phyloP scores from a whole-genome alignment of 2,329 filamentous ascomycete genomes.

The Fusarium citri region DNA sequence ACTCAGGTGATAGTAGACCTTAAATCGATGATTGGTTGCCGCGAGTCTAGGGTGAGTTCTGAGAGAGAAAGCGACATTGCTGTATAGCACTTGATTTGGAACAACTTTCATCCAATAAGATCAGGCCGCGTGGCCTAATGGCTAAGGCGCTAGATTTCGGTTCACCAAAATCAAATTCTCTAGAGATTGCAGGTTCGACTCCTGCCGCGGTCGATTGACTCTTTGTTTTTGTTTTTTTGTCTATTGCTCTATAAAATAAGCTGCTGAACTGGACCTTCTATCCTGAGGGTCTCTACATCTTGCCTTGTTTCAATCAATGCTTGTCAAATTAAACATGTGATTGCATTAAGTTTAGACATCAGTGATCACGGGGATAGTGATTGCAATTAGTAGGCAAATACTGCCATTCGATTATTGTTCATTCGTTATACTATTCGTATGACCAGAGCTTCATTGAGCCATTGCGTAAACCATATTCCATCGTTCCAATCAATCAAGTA shows the following conservation, averaged over 20 bases:
- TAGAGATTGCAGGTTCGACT: conserved; percentile 14
- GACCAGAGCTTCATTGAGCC: not conserved
- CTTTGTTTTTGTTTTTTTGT: not conserved
- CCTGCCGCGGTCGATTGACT: conserved; percentile 5
- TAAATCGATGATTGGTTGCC: too few species aligned
- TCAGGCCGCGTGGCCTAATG: conserved; percentile 13
- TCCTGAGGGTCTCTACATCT: too few species aligned
- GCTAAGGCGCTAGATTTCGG: conserved; percentile 16
- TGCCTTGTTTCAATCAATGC: too few species aligned
- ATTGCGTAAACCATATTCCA: not conserved
- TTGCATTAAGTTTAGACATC: too few species aligned
- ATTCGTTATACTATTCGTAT: not conserved
- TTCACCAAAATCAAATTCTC: not conserved
- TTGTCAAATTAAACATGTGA: too few species aligned
- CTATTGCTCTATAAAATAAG: too few species aligned
- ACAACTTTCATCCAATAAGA: not conserved
- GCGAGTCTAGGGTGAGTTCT: too few species aligned
- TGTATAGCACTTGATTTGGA: too few species aligned
- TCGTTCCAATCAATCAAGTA: not conserved
- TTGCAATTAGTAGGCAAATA: not conserved
- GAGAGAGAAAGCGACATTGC: too few species aligned
- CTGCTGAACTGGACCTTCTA: too few species aligned
- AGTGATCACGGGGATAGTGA: too few species aligned
- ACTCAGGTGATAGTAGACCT: too few species aligned
- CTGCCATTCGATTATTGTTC: not conserved